Evolutionary conservation across 352 stramenopile species (phyloP), one percentile per base, ranked within the genome.

Genomic region (Aphanomyces astaci): DNA sequence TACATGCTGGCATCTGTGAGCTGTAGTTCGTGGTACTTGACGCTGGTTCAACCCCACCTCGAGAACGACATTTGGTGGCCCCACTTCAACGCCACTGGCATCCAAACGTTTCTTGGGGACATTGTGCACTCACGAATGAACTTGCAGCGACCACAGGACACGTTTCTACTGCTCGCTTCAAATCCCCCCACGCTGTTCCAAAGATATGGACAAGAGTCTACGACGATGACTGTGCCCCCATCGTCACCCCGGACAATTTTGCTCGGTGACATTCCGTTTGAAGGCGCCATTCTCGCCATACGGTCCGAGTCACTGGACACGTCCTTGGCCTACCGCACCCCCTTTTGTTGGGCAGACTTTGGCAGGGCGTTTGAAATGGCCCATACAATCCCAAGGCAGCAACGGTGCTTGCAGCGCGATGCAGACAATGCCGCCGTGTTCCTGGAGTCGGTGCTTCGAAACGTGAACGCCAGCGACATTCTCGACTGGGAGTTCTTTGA

Each of bases 301-400:
- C 30, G 62, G 13, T 5, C 13, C 30, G n/a, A 32, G 4, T 52
- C 48, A 15, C 30, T 68, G 4, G 15, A 43, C 22, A 46, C 39
- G 43, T 32, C 22, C 17, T 22, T 60, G 15, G 39, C 19, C 7
- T 40, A 52, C 15, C 33, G n/a, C 31, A 17, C 45, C 11, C 10
- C 25, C 4, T 68, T 59, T 28, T 68, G 62, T 33, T 68, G 62
- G 62, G 30, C 59, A 19, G 62, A 68, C 48, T 68, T 48, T 4
- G 22, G 2, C 2, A 9, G 22, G 9, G 0, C 5, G 17, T 68
- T 51, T 24, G 62, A 68, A 43, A 9, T 59, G 0, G 46, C 62
- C 3, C 46, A 59, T 27, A 68, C 62, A 27, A 45, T 28, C n/a
- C 15, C 3, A 5, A 40, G 39, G 28, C 62, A 68, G 59, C 4